phyloP scores from a whole-genome alignment of 345 rosid species.

The Diplotaxis tenuifolia region DNA sequence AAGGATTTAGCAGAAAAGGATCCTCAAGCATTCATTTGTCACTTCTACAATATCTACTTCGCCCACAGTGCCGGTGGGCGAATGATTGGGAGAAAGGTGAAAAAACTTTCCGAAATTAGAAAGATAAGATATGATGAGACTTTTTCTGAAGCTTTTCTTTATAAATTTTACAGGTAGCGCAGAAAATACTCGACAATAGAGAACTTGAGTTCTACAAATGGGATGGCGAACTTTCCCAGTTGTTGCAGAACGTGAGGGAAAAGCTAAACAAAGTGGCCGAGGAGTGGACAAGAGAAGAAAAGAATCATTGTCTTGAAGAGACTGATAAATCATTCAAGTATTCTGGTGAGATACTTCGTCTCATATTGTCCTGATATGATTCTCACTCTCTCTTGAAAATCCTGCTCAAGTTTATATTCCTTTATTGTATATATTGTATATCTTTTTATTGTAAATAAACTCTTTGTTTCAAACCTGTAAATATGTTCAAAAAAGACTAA shows the following conservation, averaged over 20 bases:
- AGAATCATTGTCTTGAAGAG: slow-evolving; percentile 91
- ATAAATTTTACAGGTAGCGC: slow-evolving; percentile 56
- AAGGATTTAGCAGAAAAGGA: slow-evolving; percentile 73
- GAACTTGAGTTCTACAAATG: slow-evolving; percentile 84
- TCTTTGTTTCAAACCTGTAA: slow-evolving; percentile 22
- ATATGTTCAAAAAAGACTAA: neutral
- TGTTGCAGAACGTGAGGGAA: slow-evolving; percentile 79
- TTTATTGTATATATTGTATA: neutral
- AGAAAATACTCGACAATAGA: slow-evolving; percentile 57
- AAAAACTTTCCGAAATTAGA: neutral
- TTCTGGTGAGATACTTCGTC: slow-evolving; percentile 89
- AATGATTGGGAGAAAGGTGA: slow-evolving; percentile 94
- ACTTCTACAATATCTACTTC: slow-evolving; percentile 91
- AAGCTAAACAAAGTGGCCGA: slow-evolving; percentile 74
- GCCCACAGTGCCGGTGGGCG: slow-evolving; percentile 97
- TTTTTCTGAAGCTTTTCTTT: slow-evolving; percentile 6
- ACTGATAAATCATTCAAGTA: slow-evolving; percentile 87
- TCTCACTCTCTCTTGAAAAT: slow-evolving; percentile 9
- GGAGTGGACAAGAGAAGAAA: slow-evolving; percentile 88
- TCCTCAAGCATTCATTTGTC: slow-evolving; percentile 95
- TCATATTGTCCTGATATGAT: slow-evolving; percentile 55
- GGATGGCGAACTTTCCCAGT: slow-evolving; percentile 75
- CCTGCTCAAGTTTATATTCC: slow-evolving; percentile 23
- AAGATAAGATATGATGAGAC: neutral
- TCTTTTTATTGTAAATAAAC: slow-evolving; percentile 6